These are phyloP conservation scores for Yamadazyma endophytica DNA, from an alignment of 805 yeast genomes.

Conservation along the genomic window DNA sequence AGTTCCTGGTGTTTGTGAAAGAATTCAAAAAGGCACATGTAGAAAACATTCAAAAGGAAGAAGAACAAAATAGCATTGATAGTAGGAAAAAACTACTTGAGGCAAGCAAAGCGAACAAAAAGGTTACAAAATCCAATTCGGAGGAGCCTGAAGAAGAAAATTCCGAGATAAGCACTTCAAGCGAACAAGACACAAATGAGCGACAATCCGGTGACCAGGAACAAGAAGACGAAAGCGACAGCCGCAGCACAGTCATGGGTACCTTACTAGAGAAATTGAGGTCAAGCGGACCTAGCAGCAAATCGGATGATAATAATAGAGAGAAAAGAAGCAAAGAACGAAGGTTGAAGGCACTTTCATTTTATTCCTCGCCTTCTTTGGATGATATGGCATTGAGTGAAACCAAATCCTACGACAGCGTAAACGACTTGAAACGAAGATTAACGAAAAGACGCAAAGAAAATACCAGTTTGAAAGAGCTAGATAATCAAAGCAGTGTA, in stretches of 20 bases:
- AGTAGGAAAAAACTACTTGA: conserved; percentile 32
- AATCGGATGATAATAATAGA: conserved; percentile 8
- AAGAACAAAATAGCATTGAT: conserved; percentile 54
- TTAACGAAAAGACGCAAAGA: conserved; percentile 29
- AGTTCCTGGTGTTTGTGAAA: conserved; percentile 71
- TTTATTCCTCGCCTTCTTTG: conserved; percentile 24
- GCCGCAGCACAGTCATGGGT: conserved; percentile 27
- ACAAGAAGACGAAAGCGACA: conserved; percentile 11
- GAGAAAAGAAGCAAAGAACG: conserved; percentile 18
- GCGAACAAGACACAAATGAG: conserved; percentile 9
- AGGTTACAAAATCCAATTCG: too few relatives aligned
- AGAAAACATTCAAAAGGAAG: conserved; percentile 79
- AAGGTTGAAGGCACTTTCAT: conserved; percentile 30
- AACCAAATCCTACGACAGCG: conserved; percentile 34
- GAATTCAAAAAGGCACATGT: conserved; percentile 77
- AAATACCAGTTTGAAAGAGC: conserved; percentile 1
- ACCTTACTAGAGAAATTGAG: conserved; percentile 27
- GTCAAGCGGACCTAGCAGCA: conserved; percentile 20
- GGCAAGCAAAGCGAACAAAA: conserved; percentile 13
- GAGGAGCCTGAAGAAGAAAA: conserved; percentile 4
- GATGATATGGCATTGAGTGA: conserved; percentile 11
- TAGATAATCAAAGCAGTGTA: conserved; percentile 5
- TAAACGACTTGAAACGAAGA: conserved; percentile 31
- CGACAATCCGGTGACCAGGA: conserved; percentile 6
- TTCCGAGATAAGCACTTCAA: conserved; percentile 4